Conservation (phyloP, 345 rosid genomes). For the Citrus glauca region DNA sequence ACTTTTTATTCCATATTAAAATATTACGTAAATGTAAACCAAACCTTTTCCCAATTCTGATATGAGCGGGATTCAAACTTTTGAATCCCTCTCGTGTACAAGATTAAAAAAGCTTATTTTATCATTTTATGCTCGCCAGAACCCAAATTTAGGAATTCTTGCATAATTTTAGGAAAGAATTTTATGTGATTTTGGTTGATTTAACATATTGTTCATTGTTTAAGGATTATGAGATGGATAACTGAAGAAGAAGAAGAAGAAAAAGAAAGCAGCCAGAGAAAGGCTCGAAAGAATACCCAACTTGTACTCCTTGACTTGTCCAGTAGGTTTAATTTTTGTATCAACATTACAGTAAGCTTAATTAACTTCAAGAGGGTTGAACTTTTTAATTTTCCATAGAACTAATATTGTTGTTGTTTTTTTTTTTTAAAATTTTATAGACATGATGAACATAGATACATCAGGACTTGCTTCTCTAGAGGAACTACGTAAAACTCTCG, state of each 20-base stretch:
- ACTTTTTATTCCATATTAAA: too few species aligned
- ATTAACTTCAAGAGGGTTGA: neutral
- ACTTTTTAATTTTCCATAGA: neutral
- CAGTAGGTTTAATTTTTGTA: slow-evolving; percentile 37
- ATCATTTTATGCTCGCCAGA: too few species aligned
- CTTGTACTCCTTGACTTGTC: slow-evolving; percentile 80
- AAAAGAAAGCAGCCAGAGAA: slow-evolving; percentile 21
- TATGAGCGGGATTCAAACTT: too few species aligned
- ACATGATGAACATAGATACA: slow-evolving; percentile 65
- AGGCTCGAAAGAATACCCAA: slow-evolving; percentile 30
- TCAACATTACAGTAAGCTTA: neutral
- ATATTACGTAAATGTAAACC: too few species aligned
- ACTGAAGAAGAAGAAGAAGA: slow-evolving; percentile 20
- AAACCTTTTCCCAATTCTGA: too few species aligned
- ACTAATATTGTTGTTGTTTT: neutral
- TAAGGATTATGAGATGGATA: slow-evolving; percentile 56
- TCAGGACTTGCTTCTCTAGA: slow-evolving; percentile 72
- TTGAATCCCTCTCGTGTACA: too few species aligned
- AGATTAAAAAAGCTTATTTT: too few species aligned
- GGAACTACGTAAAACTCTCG: slow-evolving; percentile 57
- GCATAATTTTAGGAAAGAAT: too few species aligned
- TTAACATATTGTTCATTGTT: neutral
- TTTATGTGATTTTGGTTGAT: too few species aligned
- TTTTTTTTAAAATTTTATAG: slow-evolving; percentile 18
- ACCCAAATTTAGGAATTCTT: too few species aligned